These are phyloP conservation scores for Verticillium longisporum DNA, from an alignment of 2,329 filamentous ascomycete species.

Conservation along the genomic window DNA sequence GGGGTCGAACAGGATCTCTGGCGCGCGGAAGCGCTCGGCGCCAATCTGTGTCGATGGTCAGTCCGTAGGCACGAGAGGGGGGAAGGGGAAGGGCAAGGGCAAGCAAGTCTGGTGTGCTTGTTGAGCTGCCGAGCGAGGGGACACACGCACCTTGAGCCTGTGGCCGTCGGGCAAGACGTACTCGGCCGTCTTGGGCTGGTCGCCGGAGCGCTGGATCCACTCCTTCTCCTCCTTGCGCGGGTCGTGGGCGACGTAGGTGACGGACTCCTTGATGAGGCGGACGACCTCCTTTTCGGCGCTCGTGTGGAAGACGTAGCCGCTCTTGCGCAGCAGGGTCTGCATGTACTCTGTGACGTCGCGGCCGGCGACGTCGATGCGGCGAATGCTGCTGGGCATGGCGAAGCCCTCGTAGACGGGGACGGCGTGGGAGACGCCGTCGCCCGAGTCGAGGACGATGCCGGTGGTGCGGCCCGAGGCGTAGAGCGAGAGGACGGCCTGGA, in stretches of 20 bases:
- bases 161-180: constrained; percentile 90
- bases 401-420: constrained; percentile 98
- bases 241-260: constrained; percentile 84
- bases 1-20: constrained; percentile 95
- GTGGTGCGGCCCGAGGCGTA: constrained; percentile 96
- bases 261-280: constrained; percentile 90
- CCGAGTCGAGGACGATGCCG: constrained; percentile 89
- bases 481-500: constrained; percentile 91
- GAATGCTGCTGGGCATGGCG: constrained; percentile 90
- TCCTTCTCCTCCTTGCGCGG: constrained; percentile 95
- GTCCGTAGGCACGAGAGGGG: too few relatives aligned
- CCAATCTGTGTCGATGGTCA: constrained; percentile 55
- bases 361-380: constrained; percentile 91
- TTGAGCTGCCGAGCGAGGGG: too few relatives aligned
- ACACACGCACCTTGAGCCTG: constrained; percentile 68
- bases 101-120: too few relatives aligned
- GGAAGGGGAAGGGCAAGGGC: too few relatives aligned
- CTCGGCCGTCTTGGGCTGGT: constrained; percentile 72
- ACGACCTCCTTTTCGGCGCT: constrained; percentile 99
- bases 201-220: constrained; percentile 63
- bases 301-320: constrained; percentile 91
- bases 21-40: constrained; percentile 87
- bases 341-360: constrained; percentile 94
- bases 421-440: constrained; percentile 93
- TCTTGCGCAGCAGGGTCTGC: constrained; percentile 84